These are phyloP conservation scores for Xylaria sp. DNA, from an alignment of 2,329 filamentous ascomycete genomes.

Conservation along the genomic window DNA sequence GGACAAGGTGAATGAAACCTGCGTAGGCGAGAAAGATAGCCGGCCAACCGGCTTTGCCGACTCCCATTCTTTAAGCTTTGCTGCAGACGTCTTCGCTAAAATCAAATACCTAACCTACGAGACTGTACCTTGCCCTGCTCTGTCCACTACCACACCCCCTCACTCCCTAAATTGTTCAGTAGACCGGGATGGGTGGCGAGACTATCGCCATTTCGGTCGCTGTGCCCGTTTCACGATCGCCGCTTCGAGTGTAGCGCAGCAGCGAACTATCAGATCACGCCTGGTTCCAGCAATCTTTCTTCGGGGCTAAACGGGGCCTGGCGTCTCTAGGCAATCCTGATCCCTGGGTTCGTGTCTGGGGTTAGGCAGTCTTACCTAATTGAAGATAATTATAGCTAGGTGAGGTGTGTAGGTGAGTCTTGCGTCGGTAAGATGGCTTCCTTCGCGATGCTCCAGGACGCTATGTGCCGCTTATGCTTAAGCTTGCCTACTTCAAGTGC, in stretches of 20 bases:
- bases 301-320: slow-evolving; percentile 16
- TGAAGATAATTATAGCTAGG: slow-evolving; percentile 28
- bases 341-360: slow-evolving; percentile 9
- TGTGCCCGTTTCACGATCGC: slow-evolving; percentile 29
- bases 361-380: neutral
- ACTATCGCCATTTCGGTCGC: slow-evolving; percentile 11
- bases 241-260: slow-evolving; percentile 17
- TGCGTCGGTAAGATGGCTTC: neutral
- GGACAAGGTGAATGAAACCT: neutral
- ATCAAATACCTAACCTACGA: slow-evolving; percentile 18
- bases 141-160: no score
- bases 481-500: slow-evolving; percentile 1
- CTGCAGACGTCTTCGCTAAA: neutral
- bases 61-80: neutral
- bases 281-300: slow-evolving; percentile 11
- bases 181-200: neutral
- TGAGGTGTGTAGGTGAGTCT: neutral
- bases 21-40: neutral
- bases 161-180: no score
- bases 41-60: slow-evolving; percentile 27
- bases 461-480: slow-evolving; percentile 10
- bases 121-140: neutral
- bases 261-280: slow-evolving; percentile 25
- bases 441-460: slow-evolving; percentile 7
- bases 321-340: neutral